phyloP scores from a whole-genome alignment of 2,329 filamentous ascomycete genomes.

The Cladophialophora exuberans region DNA sequence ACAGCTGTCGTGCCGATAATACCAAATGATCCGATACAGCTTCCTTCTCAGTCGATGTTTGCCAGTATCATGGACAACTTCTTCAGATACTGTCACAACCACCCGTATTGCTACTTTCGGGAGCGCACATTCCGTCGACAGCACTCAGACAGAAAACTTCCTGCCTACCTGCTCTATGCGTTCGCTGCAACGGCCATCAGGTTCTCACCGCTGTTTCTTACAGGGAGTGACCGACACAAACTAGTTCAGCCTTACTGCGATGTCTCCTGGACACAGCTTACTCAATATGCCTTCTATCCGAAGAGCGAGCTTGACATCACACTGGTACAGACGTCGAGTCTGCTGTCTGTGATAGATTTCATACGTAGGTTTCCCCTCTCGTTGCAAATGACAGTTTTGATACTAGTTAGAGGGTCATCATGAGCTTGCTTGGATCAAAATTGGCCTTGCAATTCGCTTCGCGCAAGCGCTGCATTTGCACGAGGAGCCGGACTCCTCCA shows the following conservation, averaged over 20 bases:
- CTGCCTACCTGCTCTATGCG: slow-evolving; percentile 39
- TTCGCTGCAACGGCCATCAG: slow-evolving; percentile 39
- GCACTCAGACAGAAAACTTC: slow-evolving; percentile 33
- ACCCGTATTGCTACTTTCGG: slow-evolving; percentile 45
- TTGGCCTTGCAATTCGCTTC: slow-evolving; percentile 58
- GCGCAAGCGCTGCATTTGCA: slow-evolving; percentile 53
- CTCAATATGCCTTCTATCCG: slow-evolving; percentile 35
- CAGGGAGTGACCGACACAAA: not conserved
- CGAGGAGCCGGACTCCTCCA: slow-evolving; percentile 29
- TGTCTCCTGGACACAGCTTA: not conserved
- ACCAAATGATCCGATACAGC: not conserved
- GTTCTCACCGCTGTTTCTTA: slow-evolving; percentile 28
- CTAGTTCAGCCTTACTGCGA: not conserved
- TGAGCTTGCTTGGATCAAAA: slow-evolving; percentile 43
- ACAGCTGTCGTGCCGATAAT: not conserved
- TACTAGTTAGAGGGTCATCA: slow-evolving; percentile 30
- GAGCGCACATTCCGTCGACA: slow-evolving; percentile 39
- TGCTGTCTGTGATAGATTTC: slow-evolving; percentile 34
- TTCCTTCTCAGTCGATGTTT: not conserved
- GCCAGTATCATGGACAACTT: slow-evolving; percentile 34
- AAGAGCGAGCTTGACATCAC: slow-evolving; percentile 37
- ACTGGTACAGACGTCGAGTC: not conserved
- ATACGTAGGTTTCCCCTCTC: slow-evolving; percentile 37
- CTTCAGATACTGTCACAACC: slow-evolving; percentile 42
- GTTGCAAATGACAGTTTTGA: not conserved